These are phyloP conservation scores for Exophiala lecanii-corni DNA, from an alignment of 2,329 filamentous ascomycete species.

Conservation along the genomic window DNA sequence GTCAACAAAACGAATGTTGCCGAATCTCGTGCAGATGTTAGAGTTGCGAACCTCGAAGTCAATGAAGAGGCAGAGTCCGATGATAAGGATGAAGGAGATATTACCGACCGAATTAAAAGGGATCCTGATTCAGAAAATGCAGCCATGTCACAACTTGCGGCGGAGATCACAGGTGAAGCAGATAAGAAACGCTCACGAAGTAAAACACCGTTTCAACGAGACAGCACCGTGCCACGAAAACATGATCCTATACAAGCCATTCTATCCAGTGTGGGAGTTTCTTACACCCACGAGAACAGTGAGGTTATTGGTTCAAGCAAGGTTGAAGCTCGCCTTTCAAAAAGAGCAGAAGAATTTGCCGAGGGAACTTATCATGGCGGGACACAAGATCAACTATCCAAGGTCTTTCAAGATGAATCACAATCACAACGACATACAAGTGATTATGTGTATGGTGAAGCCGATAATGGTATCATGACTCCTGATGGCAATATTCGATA, in stretches of 20 bases:
- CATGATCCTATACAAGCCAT: slow-evolving; percentile 83
- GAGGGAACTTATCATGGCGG: slow-evolving; percentile 5
- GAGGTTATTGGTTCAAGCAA: slow-evolving; percentile 91
- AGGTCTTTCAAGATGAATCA: slow-evolving; percentile 23
- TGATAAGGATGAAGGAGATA: slow-evolving; percentile 20
- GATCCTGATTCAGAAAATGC: slow-evolving; percentile 53
- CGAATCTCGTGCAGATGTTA: slow-evolving; percentile 80
- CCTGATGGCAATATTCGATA: slow-evolving; percentile 44
- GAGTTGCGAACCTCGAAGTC: slow-evolving; percentile 71
- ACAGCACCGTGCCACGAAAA: slow-evolving; percentile 32
- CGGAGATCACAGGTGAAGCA: slow-evolving; percentile 49
- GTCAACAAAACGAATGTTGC: slow-evolving; percentile 98
- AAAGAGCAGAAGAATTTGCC: slow-evolving; percentile 57
- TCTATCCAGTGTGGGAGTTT: slow-evolving; percentile 77
- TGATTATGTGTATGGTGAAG: slow-evolving; percentile 5
- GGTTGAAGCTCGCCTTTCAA: slow-evolving; percentile 79
- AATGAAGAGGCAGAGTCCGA: slow-evolving; percentile 50
- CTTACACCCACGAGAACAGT: slow-evolving; percentile 94
- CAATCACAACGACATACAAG: slow-evolving; percentile 7
- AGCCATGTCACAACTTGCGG: slow-evolving; percentile 68
- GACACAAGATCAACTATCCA: slow-evolving; percentile 18
- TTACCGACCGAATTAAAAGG: slow-evolving; percentile 19
- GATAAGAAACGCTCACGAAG: slow-evolving; percentile 41
- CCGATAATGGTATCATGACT: slow-evolving; percentile 7
- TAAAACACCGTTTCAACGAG: slow-evolving; percentile 33